Evolutionary conservation across 768 basidiomycete species (phyloP), one percentile per base, ranked within the genome.

Genomic region (Xanthoconium stramineum): DNA sequence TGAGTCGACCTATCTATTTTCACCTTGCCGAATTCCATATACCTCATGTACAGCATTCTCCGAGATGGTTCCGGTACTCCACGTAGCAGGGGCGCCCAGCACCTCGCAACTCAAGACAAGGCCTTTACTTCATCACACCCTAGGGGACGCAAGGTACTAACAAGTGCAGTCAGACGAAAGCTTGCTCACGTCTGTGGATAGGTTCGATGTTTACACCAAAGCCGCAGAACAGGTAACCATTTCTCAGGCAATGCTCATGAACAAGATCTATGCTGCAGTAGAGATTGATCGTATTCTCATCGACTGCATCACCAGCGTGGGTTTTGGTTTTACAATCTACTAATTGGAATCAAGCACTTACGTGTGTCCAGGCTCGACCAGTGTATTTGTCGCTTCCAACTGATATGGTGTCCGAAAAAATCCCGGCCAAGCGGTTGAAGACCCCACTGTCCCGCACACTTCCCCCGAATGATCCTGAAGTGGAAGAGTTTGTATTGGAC

Each of bases 51-150:
- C 33, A 88, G 88, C 88, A 15, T 86, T 86, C 67, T 85, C 92
- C 42, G 94, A 97, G 71, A 89, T 91, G 77, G 85, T 98, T 5
- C 94, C 94, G 10, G 81, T 96, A 2, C 76, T 98, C 13, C 94
- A 96, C 64, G 80, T 98, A 50, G 94, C 87, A 32, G 94, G 94
- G 42, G 83, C 83, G 1, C 93, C 94, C 1, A 86, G 82, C 63
- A 91, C 88, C 5, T 62, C 72, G 13, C 85, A 94, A 61, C 87
- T 92, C 64, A 84, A 83, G 70, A 73, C 74, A 28, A 83, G 82
- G 49, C 86, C 90, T 5, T 75, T 94, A 69, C 78, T 96, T 30
- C 94, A 95, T 65, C 94, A 95, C 64, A 94, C 92, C 0, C 81
- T 95, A 12, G 93, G 92, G 40, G 88, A 94, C 62, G 91, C 88